Evolutionary conservation across 2,329 filamentous ascomycete species (phyloP).

Genomic region (Fusarium denticulatum): DNA sequence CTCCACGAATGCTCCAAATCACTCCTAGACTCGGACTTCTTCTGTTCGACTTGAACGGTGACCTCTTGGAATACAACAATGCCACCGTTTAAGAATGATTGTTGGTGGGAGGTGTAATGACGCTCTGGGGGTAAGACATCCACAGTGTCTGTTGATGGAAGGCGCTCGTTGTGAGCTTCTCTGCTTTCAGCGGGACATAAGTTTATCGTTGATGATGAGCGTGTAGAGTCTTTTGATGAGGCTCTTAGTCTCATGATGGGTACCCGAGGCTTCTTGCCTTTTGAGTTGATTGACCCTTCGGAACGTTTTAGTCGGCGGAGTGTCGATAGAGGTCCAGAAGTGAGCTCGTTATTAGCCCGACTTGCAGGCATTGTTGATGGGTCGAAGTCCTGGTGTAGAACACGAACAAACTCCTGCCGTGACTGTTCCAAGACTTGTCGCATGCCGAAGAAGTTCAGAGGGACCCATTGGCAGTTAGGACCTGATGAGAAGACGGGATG

Average conservation of each 20-base stretch:
- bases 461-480: constrained; percentile 66
- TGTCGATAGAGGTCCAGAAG: constrained; percentile 8
- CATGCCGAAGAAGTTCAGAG: constrained; percentile 71
- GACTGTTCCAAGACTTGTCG: constrained; percentile 71
- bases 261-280: neutral
- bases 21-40: neutral
- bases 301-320: neutral
- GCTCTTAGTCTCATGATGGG: neutral
- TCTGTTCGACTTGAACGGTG: constrained; percentile 4
- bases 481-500: constrained; percentile 64
- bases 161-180: neutral
- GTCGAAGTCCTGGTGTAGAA: constrained; percentile 69
- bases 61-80: constrained; percentile 25
- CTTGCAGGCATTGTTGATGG: constrained; percentile 31
- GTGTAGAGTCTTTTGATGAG: neutral
- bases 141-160: neutral
- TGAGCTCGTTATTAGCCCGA: constrained; percentile 11
- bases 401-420: constrained; percentile 67
- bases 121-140: neutral
- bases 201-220: constrained; percentile 14
- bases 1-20: constrained; percentile 1
- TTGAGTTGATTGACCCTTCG: neutral
- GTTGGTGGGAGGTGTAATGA: neutral
- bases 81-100: constrained; percentile 4
- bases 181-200: neutral